Percentiles rank a stretch among this genome's conserved stretches.
Conservation (phyloP, 768 basidiomycete genomes). For the Leccinellum rugosiceps region DNA sequence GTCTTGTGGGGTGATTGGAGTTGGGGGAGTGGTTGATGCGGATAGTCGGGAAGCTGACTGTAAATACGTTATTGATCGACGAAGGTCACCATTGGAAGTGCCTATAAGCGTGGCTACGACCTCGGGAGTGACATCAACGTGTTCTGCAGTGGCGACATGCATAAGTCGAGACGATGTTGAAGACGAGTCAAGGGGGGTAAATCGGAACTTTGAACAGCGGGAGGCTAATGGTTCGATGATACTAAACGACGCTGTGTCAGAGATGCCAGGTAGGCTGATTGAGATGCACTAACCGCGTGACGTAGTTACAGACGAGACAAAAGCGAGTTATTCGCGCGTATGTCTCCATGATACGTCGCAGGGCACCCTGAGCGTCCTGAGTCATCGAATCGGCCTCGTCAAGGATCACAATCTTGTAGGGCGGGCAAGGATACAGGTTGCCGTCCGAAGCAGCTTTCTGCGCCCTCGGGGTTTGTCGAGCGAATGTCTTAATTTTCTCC, state of each 20-base stretch:
- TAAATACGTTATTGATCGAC: slow-evolving; percentile 95
- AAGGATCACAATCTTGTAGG: slow-evolving; percentile 97
- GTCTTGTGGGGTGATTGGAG: slow-evolving; percentile 68
- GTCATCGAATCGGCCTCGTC: slow-evolving; percentile 99
- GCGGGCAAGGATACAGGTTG: slow-evolving; percentile 90
- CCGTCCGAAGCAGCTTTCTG: slow-evolving; percentile 69
- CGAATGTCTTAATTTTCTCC: slow-evolving; percentile 98
- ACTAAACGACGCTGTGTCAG: slow-evolving; percentile 39
- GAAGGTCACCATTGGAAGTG: slow-evolving; percentile 87
- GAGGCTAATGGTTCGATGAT: slow-evolving; percentile 98
- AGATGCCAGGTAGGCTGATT: background rate
- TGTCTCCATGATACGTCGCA: slow-evolving; percentile 99
- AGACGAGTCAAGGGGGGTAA: slow-evolving; percentile 81
- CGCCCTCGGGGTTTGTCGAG: slow-evolving; percentile 86
- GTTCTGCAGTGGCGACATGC: slow-evolving; percentile 77
- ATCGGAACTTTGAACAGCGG: slow-evolving; percentile 98
- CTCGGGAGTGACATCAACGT: slow-evolving; percentile 50
- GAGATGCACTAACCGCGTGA: slow-evolving; percentile 71
- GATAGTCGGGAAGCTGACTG: slow-evolving; percentile 93
- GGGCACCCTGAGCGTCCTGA: slow-evolving; percentile 95
- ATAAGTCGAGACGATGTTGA: slow-evolving; percentile 74
- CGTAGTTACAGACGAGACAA: slow-evolving; percentile 98
- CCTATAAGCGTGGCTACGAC: slow-evolving; percentile 73
- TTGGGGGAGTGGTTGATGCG: slow-evolving; percentile 66
- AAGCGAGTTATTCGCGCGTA: slow-evolving; percentile 96